Evolutionary conservation across 257 asterid species (phyloP).

Genomic region (Nicotiana otophora): DNA sequence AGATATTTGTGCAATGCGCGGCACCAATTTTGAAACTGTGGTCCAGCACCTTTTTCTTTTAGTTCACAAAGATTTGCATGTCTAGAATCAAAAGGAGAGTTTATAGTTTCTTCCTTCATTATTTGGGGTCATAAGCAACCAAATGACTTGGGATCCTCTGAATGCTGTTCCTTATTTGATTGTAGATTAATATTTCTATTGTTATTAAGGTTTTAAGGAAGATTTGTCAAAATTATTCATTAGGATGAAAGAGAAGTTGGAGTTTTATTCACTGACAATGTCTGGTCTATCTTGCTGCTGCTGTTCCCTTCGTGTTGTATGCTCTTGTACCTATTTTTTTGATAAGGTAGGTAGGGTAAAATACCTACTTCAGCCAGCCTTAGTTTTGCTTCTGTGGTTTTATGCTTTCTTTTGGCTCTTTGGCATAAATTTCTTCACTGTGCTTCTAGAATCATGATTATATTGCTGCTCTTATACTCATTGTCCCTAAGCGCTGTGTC

Average conservation of each 20-base stretch:
- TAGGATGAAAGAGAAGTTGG: neutral
- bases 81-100: neutral
- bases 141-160: conserved; percentile 2
- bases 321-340: neutral
- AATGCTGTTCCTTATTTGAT: neutral
- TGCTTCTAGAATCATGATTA: neutral
- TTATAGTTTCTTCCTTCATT: neutral
- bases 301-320: neutral
- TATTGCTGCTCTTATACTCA: neutral
- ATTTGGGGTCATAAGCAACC: neutral
- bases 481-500: neutral
- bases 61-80: neutral
- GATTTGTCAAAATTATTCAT: neutral
- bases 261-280: neutral
- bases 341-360: too few species aligned
- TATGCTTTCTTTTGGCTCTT: neutral
- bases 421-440: neutral
- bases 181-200: neutral
- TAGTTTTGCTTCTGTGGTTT: neutral
- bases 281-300: neutral
- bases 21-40: neutral
- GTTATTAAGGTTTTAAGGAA: neutral
- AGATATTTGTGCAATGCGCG: neutral
- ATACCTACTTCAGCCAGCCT: neutral
- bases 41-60: neutral